Evolutionary conservation across 225 moss, liverwort and hornwort genomes (phyloP).

Genomic region (Pleurozium schreberi): DNA sequence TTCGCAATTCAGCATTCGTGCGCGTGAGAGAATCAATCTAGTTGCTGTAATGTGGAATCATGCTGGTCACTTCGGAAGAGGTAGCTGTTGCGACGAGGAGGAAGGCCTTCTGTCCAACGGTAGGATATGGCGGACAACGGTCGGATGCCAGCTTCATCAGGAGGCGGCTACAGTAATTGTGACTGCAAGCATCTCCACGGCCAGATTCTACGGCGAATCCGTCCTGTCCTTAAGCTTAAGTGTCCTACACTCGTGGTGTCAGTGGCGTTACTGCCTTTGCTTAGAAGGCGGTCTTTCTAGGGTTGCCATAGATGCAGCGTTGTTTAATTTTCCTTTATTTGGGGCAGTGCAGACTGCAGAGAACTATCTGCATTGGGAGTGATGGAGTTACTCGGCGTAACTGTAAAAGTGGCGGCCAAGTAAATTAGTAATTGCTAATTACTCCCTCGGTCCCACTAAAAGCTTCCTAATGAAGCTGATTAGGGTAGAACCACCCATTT

Average conservation of each 20-base stretch:
- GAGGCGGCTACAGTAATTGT: not conserved
- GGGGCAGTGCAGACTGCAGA: not conserved
- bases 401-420: not conserved
- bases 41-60: not conserved
- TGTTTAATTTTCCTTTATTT: not conserved
- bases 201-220: not conserved
- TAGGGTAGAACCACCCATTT: no score
- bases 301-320: not conserved
- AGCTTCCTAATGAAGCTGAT: no score
- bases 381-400: not conserved
- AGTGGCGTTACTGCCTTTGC: not conserved
- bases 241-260: not conserved
- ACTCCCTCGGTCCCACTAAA: no score
- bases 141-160: not conserved
- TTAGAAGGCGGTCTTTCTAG: not conserved
- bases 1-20: not conserved
- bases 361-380: not conserved
- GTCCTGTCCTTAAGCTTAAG: not conserved
- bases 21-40: not conserved
- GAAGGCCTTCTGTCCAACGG: not conserved
- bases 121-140: not conserved
- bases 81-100: not conserved
- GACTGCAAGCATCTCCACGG: not conserved
- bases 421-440: not conserved
- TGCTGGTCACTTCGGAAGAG: not conserved